Evolutionary conservation across 805 yeast genomes (phyloP), one percentile per base, ranked within the genome.

Genomic region (Starmerella kuoi): DNA sequence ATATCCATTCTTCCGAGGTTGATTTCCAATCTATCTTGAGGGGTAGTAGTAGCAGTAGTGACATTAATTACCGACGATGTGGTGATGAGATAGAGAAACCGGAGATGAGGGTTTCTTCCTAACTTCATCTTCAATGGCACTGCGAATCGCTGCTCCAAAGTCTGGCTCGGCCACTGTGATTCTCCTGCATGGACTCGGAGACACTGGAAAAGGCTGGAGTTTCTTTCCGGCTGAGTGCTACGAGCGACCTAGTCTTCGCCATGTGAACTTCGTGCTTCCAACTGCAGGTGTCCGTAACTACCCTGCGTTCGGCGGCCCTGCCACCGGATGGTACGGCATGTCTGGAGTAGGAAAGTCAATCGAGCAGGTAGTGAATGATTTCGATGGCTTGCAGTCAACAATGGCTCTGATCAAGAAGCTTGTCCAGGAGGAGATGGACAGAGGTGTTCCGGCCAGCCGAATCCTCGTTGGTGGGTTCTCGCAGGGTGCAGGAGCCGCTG

Each of bases 391-490:
- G 11, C 46, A 54, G 35, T 53, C 49, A 41, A 50, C 63, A 22
- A 56, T 58, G 5, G 55, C 45, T n/a, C 44, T 47, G 7, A 48
- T 65, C 31, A 50, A 57, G 39, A 41, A 40, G 26, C 49, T 63
- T 11, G 46, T 67, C 21, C 54, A 55, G 25, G 55, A 53, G 35
- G 65, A 61, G 45, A 50, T 59, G 20, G 51, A 41, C 8, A 44
- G 45, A 6, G 69, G 69, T 5, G 56, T 63, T 20, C 56, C 64
- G 6, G 44, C 64, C 11, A 52, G 56, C 27, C 73, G 80, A 40
- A 80, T 91, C 36, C 65, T 91, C n/a, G 66, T 91, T 44, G 97
- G 97, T 27, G 98, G 98, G 0, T 91, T 91, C 58, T 79, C 93
- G 4, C 98, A 91, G 63, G 98, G 98, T 42, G 93, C 85, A 37